Evolutionary conservation across 139 green algal species (phyloP).

Genomic region (Spirogloea muscicola): DNA sequence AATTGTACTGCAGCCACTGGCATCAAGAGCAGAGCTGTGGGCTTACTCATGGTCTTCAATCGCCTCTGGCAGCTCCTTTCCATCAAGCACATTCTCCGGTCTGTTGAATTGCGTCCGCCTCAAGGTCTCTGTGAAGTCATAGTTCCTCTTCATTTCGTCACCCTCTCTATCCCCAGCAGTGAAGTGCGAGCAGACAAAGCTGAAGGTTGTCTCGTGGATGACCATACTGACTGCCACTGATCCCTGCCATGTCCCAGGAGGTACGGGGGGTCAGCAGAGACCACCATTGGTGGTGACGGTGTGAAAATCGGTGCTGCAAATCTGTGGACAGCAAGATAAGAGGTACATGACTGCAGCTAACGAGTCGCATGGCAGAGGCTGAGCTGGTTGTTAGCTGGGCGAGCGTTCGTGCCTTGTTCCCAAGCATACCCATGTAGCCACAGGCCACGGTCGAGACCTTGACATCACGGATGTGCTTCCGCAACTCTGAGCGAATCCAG

Average conservation of each 20-base stretch:
- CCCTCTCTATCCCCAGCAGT: slow-evolving; percentile 37
- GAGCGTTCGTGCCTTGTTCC: slow-evolving; percentile 84
- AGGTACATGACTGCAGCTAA: no score
- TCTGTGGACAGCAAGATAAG: no score
- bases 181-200: slow-evolving; percentile 47
- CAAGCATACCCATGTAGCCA: slow-evolving; percentile 72
- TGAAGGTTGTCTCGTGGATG: slow-evolving; percentile 36
- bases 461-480: slow-evolving; percentile 62
- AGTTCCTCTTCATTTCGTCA: slow-evolving; percentile 23
- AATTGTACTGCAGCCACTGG: background rate
- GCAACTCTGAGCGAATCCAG: slow-evolving; percentile 66
- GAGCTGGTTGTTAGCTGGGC: slow-evolving; percentile 51
- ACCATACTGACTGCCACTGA: slow-evolving; percentile 21
- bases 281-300: slow-evolving; percentile 1
- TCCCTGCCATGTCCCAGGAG: slow-evolving; percentile 1
- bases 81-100: background rate
- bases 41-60: slow-evolving; percentile 37
- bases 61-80: slow-evolving; percentile 20
- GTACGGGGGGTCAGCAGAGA: background rate
- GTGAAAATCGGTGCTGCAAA: no score
- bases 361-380: no score
- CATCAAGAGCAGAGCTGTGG: no score
- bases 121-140: slow-evolving; percentile 44
- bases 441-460: slow-evolving; percentile 60
- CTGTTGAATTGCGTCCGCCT: slow-evolving; percentile 22